A percentile compares a stretch with the other conserved stretches of the same genome.
These are phyloP conservation scores for Syzygium grande DNA, from an alignment of 345 rosid genomes.

Conservation along the genomic window DNA sequence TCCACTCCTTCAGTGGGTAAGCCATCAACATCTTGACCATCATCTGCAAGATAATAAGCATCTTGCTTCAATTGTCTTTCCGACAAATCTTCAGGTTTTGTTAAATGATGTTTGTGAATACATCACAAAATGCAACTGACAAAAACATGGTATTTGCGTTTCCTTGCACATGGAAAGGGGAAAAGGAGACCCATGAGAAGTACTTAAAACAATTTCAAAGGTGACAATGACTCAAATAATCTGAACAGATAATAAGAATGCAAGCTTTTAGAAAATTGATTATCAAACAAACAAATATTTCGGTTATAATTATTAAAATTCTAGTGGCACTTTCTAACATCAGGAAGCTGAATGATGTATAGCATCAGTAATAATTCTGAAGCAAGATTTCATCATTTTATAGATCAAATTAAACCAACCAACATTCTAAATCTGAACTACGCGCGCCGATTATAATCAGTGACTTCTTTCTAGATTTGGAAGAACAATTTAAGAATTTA, in stretches of 20 bases:
- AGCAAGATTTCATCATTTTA: neutral
- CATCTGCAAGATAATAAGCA: conserved; percentile 36
- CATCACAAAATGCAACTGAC: neutral
- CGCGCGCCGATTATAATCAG: neutral
- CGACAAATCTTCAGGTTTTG: neutral
- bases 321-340: neutral
- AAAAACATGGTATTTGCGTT: neutral
- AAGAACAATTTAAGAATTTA: neutral
- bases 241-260: neutral
- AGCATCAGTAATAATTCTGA: neutral
- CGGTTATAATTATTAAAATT: neutral
- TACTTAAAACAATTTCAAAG: neutral
- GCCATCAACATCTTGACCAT: conserved; percentile 70
- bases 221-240: neutral
- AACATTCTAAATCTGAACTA: neutral
- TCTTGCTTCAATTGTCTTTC: neutral
- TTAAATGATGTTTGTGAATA: neutral
- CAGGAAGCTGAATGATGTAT: neutral
- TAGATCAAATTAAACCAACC: neutral
- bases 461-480: neutral
- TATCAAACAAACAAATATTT: neutral
- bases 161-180: neutral
- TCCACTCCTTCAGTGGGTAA: conserved; percentile 88
- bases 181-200: neutral
- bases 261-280: neutral